Percentiles rank a stretch among this genome's conserved stretches.
These are phyloP conservation scores for Phoenix roebelenii DNA, from an alignment of 176 grass and related monocot genomes.

Conservation along the genomic window DNA sequence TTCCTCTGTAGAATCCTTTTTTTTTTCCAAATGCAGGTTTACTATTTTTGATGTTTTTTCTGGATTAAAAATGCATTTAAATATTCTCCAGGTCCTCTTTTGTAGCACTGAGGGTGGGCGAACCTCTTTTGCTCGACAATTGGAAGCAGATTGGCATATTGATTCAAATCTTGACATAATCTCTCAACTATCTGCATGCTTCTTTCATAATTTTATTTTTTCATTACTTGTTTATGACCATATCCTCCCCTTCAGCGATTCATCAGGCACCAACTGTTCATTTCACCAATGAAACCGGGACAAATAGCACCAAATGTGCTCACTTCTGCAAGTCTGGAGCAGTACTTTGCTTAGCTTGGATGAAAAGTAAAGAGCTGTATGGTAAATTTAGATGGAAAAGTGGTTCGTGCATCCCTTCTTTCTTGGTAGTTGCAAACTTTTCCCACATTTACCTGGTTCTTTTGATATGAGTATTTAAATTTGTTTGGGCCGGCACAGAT, in stretches of 20 bases:
- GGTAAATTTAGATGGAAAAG: no score
- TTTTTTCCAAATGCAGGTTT: not conserved
- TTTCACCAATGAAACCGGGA: conserved; percentile 65
- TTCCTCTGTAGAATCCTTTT: no score
- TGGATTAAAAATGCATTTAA: not conserved
- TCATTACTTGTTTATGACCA: not conserved
- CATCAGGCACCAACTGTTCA: conserved; percentile 61
- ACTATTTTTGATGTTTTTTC: conserved; percentile 2
- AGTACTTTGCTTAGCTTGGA: conserved; percentile 56
- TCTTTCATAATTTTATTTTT: conserved; percentile 4
- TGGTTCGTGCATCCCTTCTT: no score
- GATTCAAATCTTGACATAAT: conserved; percentile 81
- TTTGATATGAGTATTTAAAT: no score
- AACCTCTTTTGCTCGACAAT: conserved; percentile 93
- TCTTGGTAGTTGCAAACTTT: no score
- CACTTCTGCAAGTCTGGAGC: conserved; percentile 59
- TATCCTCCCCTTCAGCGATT: conserved; percentile 46
- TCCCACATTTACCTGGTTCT: no score
- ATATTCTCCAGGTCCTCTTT: conserved; percentile 65
- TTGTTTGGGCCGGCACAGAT: no score
- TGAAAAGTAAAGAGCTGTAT: no score
- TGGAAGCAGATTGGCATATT: conserved; percentile 85
- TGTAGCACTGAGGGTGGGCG: conserved; percentile 72
- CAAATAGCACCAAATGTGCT: conserved; percentile 72
- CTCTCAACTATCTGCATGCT: conserved; percentile 74